Percentiles rank a stretch among this genome's conserved stretches.
Conservation (phyloP, 441 rosid genomes). For the Viola pubescens region DNA sequence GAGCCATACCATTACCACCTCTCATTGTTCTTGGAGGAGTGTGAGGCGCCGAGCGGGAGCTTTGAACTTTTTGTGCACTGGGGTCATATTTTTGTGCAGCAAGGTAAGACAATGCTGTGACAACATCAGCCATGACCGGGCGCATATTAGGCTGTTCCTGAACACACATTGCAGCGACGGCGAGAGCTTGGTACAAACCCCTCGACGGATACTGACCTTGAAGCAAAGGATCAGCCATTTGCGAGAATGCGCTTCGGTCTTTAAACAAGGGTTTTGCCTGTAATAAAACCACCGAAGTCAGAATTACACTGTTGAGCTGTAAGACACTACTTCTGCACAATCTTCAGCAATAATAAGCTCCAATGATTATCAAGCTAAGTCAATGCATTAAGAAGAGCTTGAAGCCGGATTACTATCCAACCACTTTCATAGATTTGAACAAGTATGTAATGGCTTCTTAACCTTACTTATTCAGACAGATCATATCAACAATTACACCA, state of each 20-base stretch:
- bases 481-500: too few species aligned
- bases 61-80: constrained; percentile 26
- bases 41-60: constrained; percentile 28
- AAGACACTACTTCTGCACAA: not conserved
- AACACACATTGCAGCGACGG: constrained; percentile 92
- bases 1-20: constrained; percentile 16
- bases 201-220: constrained; percentile 80
- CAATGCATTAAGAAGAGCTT: not conserved
- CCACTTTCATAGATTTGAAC: too few species aligned
- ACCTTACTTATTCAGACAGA: too few species aligned
- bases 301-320: not conserved
- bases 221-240: constrained; percentile 79
- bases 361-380: not conserved
- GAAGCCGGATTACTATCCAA: not conserved
- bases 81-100: constrained; percentile 57
- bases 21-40: constrained; percentile 41
- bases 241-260: constrained; percentile 68
- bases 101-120: constrained; percentile 69
- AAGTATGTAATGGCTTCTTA: too few species aligned
- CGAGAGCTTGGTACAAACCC: constrained; percentile 89
- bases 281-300: constrained; percentile 3
- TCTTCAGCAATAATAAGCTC: not conserved
- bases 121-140: constrained; percentile 84
- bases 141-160: constrained; percentile 93
- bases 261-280: constrained; percentile 95